Evolutionary conservation across 2,329 filamentous ascomycete species (phyloP).

Genomic region (Diaporthe caulivora): DNA sequence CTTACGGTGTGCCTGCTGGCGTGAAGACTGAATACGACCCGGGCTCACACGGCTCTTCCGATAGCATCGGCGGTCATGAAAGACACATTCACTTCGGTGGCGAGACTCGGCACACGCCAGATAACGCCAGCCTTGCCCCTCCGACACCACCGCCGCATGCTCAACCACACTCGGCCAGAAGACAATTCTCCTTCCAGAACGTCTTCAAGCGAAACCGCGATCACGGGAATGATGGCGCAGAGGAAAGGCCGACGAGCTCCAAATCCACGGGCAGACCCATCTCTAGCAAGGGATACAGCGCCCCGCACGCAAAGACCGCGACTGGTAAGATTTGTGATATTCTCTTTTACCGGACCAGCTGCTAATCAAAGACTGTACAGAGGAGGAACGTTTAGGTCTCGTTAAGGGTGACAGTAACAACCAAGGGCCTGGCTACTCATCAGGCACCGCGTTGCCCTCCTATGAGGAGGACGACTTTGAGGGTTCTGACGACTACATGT

Average conservation of each 20-base stretch:
- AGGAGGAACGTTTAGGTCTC: slow-evolving; percentile 85
- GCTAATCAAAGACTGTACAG: slow-evolving; percentile 48
- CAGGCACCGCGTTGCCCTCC: slow-evolving; percentile 50
- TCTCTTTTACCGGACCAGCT: not conserved
- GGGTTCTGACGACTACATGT: slow-evolving; percentile 41
- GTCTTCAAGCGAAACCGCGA: slow-evolving; percentile 74
- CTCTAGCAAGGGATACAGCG: slow-evolving; percentile 56
- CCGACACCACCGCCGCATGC: slow-evolving; percentile 70
- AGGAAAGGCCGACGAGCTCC: slow-evolving; percentile 44
- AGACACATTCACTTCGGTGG: slow-evolving; percentile 62
- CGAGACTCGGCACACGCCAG: slow-evolving; percentile 52
- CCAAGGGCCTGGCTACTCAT: slow-evolving; percentile 44
- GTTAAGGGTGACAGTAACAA: slow-evolving; percentile 83
- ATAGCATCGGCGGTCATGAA: slow-evolving; percentile 55
- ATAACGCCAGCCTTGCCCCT: slow-evolving; percentile 58
- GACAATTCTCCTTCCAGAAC: slow-evolving; percentile 94
- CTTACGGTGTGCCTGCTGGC: slow-evolving; percentile 62
- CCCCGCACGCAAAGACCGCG: slow-evolving; percentile 61
- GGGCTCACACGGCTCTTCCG: slow-evolving; percentile 55
- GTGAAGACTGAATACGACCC: slow-evolving; percentile 59
- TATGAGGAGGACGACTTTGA: slow-evolving; percentile 53
- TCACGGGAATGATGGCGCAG: slow-evolving; percentile 43
- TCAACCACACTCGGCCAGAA: slow-evolving; percentile 64
- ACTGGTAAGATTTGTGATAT: slow-evolving; percentile 55
- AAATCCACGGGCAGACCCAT: slow-evolving; percentile 51